Percentiles rank a stretch among this genome's conserved stretches.
Conservation (phyloP, 805 yeast genomes). For the Ogataea paraovalis region DNA sequence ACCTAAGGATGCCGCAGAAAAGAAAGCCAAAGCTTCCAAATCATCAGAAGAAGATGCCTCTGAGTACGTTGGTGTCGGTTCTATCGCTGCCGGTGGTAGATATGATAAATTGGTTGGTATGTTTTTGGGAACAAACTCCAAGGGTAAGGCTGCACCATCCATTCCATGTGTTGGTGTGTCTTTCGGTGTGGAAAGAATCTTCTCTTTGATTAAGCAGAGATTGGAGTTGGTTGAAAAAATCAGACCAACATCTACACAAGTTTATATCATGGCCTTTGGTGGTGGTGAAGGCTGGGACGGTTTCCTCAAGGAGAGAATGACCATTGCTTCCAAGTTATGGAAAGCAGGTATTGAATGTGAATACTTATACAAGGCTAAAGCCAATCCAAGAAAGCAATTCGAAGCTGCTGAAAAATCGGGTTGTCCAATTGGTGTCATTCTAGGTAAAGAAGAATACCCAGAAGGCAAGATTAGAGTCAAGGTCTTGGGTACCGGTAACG, state of each 20-base stretch:
- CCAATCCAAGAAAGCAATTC: constrained; percentile 92
- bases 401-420: constrained; percentile 97
- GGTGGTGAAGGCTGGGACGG: constrained; percentile 98
- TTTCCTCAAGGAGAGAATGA: constrained; percentile 87
- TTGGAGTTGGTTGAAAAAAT: constrained; percentile 57
- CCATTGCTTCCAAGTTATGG: constrained; percentile 81
- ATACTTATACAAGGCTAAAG: constrained; percentile 87
- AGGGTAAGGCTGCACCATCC: constrained; percentile 57
- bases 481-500: constrained; percentile 77
- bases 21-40: constrained; percentile 43
- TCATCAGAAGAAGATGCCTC: constrained; percentile 84
- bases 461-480: constrained; percentile 83
- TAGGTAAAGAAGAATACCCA: constrained; percentile 91
- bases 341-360: constrained; percentile 84
- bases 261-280: constrained; percentile 95
- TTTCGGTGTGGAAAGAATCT: constrained; percentile 93
- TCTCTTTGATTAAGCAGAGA: constrained; percentile 82
- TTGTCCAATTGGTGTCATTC: constrained; percentile 82
- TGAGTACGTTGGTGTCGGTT: constrained; percentile 96
- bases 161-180: constrained; percentile 98
- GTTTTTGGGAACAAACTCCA: constrained; percentile 83
- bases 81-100: constrained; percentile 98
- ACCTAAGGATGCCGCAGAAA: constrained; percentile 70
- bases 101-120: constrained; percentile 95
- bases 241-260: constrained; percentile 87